These are phyloP conservation scores for Ceratobasidium sp. DNA, from an alignment of 1,284 basidiomycete species.

Conservation along the genomic window DNA sequence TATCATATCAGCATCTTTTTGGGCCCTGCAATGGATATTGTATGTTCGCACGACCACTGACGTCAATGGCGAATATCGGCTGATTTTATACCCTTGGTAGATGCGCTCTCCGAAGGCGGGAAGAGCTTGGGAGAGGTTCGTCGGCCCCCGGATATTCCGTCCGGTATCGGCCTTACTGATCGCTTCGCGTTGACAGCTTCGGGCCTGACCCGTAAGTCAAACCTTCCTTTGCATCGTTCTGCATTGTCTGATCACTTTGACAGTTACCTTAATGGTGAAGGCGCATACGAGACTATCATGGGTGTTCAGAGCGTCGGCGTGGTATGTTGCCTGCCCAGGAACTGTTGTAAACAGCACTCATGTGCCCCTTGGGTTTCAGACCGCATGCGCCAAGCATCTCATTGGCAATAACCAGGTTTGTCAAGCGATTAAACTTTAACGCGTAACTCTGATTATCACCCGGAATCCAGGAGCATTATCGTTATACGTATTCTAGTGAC, in stretches of 20 bases:
- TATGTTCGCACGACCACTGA: background rate
- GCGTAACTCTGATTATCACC: background rate
- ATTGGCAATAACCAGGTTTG: slow-evolving; percentile 41
- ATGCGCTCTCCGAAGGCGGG: slow-evolving; percentile 37
- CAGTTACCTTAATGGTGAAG: slow-evolving; percentile 37
- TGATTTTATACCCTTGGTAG: background rate
- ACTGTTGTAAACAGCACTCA: background rate
- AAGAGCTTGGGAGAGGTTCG: slow-evolving; percentile 38
- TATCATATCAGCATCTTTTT: slow-evolving; percentile 11
- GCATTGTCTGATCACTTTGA: background rate
- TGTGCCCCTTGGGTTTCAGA: slow-evolving; percentile 2
- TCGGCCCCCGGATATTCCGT: background rate
- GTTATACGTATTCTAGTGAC: slow-evolving; percentile 42
- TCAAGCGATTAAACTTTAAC: background rate
- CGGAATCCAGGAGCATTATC: slow-evolving; percentile 31
- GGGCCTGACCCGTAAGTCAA: slow-evolving; percentile 27
- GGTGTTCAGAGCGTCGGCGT: slow-evolving; percentile 35
- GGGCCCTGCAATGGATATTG: slow-evolving; percentile 34
- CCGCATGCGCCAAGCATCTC: slow-evolving; percentile 43
- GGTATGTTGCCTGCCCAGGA: background rate
- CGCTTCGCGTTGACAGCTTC: slow-evolving; percentile 9
- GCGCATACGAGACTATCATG: slow-evolving; percentile 36
- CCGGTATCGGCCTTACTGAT: background rate
- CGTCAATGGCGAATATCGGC: background rate
- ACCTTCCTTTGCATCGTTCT: background rate